Conservation (phyloP, 208 protist genomes). For the Trypanosoma theileri region DNA sequence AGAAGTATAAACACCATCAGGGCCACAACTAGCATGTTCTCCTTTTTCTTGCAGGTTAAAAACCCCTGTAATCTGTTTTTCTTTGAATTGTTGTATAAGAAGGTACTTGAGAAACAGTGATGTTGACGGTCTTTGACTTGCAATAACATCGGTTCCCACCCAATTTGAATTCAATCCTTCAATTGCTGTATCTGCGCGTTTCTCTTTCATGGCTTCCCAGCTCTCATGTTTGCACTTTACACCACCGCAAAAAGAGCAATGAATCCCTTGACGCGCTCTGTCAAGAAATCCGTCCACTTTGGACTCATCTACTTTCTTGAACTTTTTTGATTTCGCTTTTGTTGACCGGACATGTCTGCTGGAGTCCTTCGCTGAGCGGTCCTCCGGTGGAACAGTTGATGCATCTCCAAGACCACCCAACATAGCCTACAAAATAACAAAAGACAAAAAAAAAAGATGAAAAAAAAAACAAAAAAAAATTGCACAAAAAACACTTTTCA, state of each 20-base stretch:
- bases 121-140: constrained; percentile 84
- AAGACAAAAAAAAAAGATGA: constrained; percentile 10
- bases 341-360: constrained; percentile 24
- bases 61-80: constrained; percentile 74
- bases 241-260: constrained; percentile 88
- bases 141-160: constrained; percentile 83
- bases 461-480: constrained; percentile 22
- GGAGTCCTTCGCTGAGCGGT: constrained; percentile 31
- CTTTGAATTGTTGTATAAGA: constrained; percentile 82
- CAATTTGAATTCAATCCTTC: constrained; percentile 89
- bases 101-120: constrained; percentile 86
- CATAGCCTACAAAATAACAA: constrained; percentile 18
- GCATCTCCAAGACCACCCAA: constrained; percentile 38
- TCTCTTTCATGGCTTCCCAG: constrained; percentile 67
- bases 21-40: constrained; percentile 90
- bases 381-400: constrained; percentile 36
- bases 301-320: constrained; percentile 63
- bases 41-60: constrained; percentile 92
- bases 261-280: constrained; percentile 62
- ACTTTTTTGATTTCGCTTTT: constrained; percentile 40
- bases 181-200: constrained; percentile 59
- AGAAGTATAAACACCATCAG: constrained; percentile 79
- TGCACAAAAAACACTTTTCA: constrained; percentile 16
- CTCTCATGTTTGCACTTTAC: constrained; percentile 78
- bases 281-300: constrained; percentile 76